Percentiles rank a stretch among this genome's conserved stretches.
Conservation (phyloP, 345 rosid species). For the Eucalyptus urophylla region DNA sequence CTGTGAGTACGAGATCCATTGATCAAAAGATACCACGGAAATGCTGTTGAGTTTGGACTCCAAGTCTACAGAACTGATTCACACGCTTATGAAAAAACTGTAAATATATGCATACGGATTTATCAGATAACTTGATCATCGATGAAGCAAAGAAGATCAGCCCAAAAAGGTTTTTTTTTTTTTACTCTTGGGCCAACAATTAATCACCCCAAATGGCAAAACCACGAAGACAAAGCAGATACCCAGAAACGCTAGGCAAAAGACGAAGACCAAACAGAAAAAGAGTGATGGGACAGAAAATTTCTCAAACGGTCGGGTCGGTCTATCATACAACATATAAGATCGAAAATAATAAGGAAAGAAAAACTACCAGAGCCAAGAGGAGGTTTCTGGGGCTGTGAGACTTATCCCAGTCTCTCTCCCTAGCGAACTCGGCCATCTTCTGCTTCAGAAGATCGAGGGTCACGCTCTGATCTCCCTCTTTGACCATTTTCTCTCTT, state of each 20-base stretch:
- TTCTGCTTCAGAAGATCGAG: conserved; percentile 53
- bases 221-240: not conserved
- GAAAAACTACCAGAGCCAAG: conserved; percentile 48
- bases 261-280: not conserved
- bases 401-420: conserved; percentile 79
- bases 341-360: not conserved
- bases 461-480: conserved; percentile 31
- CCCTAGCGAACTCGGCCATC: conserved; percentile 76
- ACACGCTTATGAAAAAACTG: not conserved
- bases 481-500: not conserved
- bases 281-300: not conserved
- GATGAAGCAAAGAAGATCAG: not conserved
- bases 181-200: not conserved
- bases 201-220: not conserved
- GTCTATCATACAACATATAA: not conserved
- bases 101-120: not conserved
- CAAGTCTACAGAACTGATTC: not conserved
- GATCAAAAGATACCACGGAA: not conserved
- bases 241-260: not conserved
- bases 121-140: not conserved
- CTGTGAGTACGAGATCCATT: not conserved
- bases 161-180: not conserved
- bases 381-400: conserved; percentile 95
- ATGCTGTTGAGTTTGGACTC: not conserved
- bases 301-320: not conserved